Evolutionary conservation across 1,284 basidiomycete species (phyloP), one percentile per base, ranked within the genome.

Genomic region (Psilocybe mexicana): DNA sequence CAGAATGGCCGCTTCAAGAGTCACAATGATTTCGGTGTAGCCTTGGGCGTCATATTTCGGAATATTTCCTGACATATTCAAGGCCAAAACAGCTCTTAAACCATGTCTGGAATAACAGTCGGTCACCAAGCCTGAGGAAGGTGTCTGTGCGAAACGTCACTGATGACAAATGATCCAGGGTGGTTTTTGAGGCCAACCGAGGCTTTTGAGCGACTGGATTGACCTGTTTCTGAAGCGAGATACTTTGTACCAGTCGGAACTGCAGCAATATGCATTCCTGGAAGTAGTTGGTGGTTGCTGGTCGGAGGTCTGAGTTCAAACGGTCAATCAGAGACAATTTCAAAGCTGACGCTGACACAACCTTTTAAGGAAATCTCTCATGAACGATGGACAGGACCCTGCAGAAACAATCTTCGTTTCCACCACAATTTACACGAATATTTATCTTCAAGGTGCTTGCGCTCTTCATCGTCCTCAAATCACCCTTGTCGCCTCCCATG

Each of bases 1-100:
- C 10, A 76, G 71, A 6, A 84, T 73, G 0, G 69, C 62, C 4
- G 71, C 75, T 35, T 83, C 76, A 30, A 82, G 69, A 3, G 70
- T 66, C 14, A 76, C 76, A 23, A 73, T 46, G 59, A 82, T 75
- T 28, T 74, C 70, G 50, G 74, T 77, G 66, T 77, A 77, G 0
- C 72, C 75, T 36, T 77, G 72, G 4, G 68, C 46, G 35, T 54
- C 60, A 61, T 83, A 81, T 55, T 80, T 71, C 47, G 67, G 67
- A n/a, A 55, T 30, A 11, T 33, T 30, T 24, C 14, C n/a, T 33
- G 46, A 7, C 46, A 48, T 48, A 33, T 6, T 8, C 30, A 33
- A 33, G 4, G 1, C 8, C 8, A 33, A 33, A 8, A 33, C 30
- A 8, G 8, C 8, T 33, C 30, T 6, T 33, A 33, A 8, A 33